Base-by-base conservation (phyloP, 1,139 yeast genomes). In the Candida pseudocylindracea region DNA sequence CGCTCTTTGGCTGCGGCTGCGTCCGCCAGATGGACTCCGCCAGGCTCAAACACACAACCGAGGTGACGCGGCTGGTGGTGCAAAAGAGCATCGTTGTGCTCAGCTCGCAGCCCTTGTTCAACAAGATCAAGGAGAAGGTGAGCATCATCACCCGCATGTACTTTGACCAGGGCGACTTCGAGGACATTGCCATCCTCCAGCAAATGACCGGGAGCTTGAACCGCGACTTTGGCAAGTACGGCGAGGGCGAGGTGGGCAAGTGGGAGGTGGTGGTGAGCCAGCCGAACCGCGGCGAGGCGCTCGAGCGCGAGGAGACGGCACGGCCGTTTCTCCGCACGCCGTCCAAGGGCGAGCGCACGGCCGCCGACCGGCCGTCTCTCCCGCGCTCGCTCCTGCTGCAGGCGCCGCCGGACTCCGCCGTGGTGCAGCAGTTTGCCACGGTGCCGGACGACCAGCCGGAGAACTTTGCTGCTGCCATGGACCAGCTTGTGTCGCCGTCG, bases 1-100 rank as follows among this genome's bases (percentile, higher is more conserved):
- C 98, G 0, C 52, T 83, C 12, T 88, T 88, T 58, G 98, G 94
- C 1, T 79, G 93, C 40, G 76, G 93, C 0, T 88, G 98, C 51
- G 83, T 85, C 25, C 62, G 94, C 32, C 96, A 88, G 49, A 65
- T 83, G 30, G 88, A 78, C 40, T 15, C 20, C 20, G 6, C 6
- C 20, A 15, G 6, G 20, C 20, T 15, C 20, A 15, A 15, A 6
- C 20, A 15, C 20, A 15, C 4, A 4, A 15, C 20, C 6, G 6
- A 6, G 6, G 68, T 80, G 29, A 83, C 93, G 4, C 57, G 98
- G 35, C 78, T 93, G 3, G 73, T 85, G 2, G 88, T 88, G 3
- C 98, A 88, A 45, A 88, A 88, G 46, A 76, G 94, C 0, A 67
- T 88, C 29, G 93, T 88, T 10, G 80, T 88, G n/a, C 66, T 81